These are phyloP conservation scores for Pythium aquatile DNA, from an alignment of 352 stramenopile genomes.

Conservation along the genomic window DNA sequence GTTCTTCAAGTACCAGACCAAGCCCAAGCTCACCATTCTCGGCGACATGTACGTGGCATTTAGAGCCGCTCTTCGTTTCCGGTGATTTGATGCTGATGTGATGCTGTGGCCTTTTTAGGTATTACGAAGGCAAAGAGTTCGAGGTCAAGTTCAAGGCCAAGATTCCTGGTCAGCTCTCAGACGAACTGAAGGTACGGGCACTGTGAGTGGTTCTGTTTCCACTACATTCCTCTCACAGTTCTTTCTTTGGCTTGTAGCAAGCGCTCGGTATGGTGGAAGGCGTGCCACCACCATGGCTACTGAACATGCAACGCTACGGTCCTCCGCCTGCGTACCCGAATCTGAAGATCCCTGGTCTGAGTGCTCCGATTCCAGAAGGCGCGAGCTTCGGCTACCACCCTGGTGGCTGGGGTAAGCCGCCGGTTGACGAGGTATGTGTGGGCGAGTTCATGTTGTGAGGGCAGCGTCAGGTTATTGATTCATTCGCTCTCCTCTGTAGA, in stretches of 20 bases:
- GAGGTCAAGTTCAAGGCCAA: slow-evolving; percentile 90
- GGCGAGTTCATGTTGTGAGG: neutral
- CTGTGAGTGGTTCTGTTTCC: neutral
- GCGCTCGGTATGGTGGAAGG: slow-evolving; percentile 94
- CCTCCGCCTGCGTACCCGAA: slow-evolving; percentile 96
- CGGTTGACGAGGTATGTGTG: slow-evolving; percentile 84
- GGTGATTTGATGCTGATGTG: slow-evolving; percentile 2
- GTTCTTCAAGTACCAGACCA: slow-evolving; percentile 99
- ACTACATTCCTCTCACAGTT: neutral
- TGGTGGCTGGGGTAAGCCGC: slow-evolving; percentile 97
- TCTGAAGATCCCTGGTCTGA: slow-evolving; percentile 96
- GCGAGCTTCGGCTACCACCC: slow-evolving; percentile 95
- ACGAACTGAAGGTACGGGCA: slow-evolving; percentile 59
- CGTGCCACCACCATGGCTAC: slow-evolving; percentile 95
- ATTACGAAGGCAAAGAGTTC: slow-evolving; percentile 99
- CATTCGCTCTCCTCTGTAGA: slow-evolving; percentile 24
- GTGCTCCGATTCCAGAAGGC: slow-evolving; percentile 94
- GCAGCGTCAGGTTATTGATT: neutral
- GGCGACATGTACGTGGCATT: slow-evolving; percentile 66
- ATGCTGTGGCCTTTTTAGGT: slow-evolving; percentile 41
- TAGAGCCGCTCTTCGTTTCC: slow-evolving; percentile 17
- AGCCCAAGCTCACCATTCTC: slow-evolving; percentile 89
- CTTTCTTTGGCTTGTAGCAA: slow-evolving; percentile 31
- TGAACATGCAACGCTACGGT: slow-evolving; percentile 98
- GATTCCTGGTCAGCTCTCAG: slow-evolving; percentile 86